A percentile compares a stretch with the other conserved stretches of the same genome.
These are phyloP conservation scores for Isoetes taiwanensis DNA, from an alignment of 75 land plant genomes.

Conservation along the genomic window DNA sequence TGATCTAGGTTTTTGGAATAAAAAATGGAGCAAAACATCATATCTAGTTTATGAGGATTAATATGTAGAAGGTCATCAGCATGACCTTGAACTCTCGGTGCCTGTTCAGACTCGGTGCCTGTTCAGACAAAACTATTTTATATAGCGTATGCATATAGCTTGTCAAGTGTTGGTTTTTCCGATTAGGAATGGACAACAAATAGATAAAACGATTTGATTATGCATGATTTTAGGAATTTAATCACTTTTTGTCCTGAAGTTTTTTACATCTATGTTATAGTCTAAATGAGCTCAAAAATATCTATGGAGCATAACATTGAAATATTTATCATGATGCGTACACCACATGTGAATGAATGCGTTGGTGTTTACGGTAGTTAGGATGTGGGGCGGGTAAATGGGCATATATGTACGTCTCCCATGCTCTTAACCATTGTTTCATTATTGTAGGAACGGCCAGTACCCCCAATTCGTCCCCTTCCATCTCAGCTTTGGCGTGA, in stretches of 20 bases:
- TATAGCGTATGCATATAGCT: not conserved
- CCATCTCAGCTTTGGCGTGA: conserved; percentile 83
- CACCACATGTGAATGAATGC: too few species aligned
- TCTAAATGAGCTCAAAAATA: not conserved
- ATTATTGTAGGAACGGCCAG: conserved; percentile 53
- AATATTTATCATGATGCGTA: not conserved
- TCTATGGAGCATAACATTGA: not conserved
- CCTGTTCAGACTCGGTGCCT: too few species aligned
- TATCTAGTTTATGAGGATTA: too few species aligned
- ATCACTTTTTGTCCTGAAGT: too few species aligned
- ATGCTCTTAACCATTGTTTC: not conserved
- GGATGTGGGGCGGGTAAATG: not conserved
- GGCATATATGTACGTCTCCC: not conserved
- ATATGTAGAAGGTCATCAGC: too few species aligned
- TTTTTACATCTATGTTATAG: not conserved
- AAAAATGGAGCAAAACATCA: too few species aligned
- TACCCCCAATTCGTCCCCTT: conserved; percentile 47
- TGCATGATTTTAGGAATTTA: too few species aligned
- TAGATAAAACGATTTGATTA: too few species aligned
- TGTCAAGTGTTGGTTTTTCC: not conserved
- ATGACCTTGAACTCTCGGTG: too few species aligned
- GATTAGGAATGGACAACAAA: too few species aligned
- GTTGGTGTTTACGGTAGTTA: not conserved
- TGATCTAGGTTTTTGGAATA: too few species aligned
- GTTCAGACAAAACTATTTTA: too few species aligned